These are phyloP conservation scores for Chalciporus sp. DNA, from an alignment of 1,284 basidiomycete genomes.

Conservation along the genomic window DNA sequence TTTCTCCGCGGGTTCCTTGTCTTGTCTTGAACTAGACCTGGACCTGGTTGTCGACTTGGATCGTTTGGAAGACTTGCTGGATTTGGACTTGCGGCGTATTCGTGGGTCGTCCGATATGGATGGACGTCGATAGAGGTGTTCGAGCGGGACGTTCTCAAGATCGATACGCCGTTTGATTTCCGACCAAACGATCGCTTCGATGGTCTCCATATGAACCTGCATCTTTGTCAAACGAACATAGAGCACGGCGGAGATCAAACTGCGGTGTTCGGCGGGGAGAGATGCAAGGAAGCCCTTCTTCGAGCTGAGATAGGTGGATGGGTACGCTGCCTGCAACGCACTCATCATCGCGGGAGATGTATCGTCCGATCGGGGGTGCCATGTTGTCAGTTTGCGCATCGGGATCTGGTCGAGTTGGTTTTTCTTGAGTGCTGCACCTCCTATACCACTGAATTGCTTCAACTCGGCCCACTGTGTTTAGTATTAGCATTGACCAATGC, in stretches of 20 bases:
- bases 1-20: neutral
- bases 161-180: constrained; percentile 34
- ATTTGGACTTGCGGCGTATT: constrained; percentile 4
- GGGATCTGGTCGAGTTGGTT: constrained; percentile 37
- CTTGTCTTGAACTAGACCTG: neutral
- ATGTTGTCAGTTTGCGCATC: constrained; percentile 27
- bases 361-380: constrained; percentile 24
- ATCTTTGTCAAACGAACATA: constrained; percentile 32
- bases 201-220: constrained; percentile 34
- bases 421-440: constrained; percentile 42
- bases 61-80: constrained; percentile 3
- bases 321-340: constrained; percentile 39
- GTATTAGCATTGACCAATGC: neutral
- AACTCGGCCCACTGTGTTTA: constrained; percentile 42
- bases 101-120: constrained; percentile 3
- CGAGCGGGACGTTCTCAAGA: constrained; percentile 27
- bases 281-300: constrained; percentile 26
- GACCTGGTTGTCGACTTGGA: neutral
- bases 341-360: constrained; percentile 30
- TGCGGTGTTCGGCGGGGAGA: constrained; percentile 34
- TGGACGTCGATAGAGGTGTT: constrained; percentile 22
- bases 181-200: constrained; percentile 30
- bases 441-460: constrained; percentile 40
- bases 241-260: constrained; percentile 31
- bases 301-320: constrained; percentile 31